Conservation (phyloP, 176 grass and related monocot genomes). For the Oryza officinalis region DNA sequence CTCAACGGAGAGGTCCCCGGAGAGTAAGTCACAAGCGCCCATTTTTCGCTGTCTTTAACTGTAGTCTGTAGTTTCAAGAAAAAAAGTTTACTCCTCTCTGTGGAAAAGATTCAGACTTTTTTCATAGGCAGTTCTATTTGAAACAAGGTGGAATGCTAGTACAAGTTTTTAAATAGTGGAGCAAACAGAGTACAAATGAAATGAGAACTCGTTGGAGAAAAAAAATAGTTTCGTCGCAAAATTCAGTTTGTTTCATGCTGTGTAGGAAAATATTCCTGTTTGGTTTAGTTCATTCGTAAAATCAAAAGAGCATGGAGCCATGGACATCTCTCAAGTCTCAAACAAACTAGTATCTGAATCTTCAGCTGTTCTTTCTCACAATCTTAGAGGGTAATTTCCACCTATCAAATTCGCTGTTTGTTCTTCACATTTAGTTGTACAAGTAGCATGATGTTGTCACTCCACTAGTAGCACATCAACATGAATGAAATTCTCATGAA, state of each 20-base stretch:
- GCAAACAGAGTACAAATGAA: neutral
- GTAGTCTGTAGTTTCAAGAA: neutral
- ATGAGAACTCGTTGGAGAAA: no score
- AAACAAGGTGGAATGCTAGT: neutral
- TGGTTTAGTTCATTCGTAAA: neutral
- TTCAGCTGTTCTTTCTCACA: neutral
- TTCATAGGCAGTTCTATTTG: neutral
- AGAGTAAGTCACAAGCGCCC: slow-evolving; percentile 67
- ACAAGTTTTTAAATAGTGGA: neutral
- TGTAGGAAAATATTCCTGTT: neutral
- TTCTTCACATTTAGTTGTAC: neutral
- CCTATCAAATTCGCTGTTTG: no score
- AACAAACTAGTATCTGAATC: neutral
- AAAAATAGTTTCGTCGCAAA: neutral
- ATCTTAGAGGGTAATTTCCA: no score
- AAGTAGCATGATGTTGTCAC: neutral
- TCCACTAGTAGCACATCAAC: neutral
- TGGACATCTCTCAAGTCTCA: neutral
- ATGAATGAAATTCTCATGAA: slow-evolving; percentile 11
- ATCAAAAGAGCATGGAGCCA: neutral
- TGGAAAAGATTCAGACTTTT: neutral
- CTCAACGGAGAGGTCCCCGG: slow-evolving; percentile 91
- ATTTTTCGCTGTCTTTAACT: neutral
- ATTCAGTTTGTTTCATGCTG: neutral
- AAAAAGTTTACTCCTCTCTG: neutral